Percentiles rank a stretch among this genome's conserved stretches.
Evolutionary conservation across 2,329 filamentous ascomycete genomes (phyloP).

Genomic region (Diaporthe ampelina): DNA sequence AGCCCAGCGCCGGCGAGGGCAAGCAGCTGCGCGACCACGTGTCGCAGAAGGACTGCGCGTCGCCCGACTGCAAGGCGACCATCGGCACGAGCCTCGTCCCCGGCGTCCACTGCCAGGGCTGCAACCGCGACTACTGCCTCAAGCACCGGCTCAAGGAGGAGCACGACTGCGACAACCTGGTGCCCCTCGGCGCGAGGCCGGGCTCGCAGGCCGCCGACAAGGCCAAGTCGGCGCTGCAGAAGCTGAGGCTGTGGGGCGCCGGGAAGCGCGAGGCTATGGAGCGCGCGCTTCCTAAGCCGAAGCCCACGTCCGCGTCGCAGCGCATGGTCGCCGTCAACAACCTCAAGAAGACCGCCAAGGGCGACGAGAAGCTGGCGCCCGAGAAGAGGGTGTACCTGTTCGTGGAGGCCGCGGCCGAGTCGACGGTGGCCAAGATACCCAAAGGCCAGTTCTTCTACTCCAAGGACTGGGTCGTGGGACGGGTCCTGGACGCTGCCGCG

Average conservation of each 20-base stretch:
- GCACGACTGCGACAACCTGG: constrained; percentile 85
- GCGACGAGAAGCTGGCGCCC: constrained; percentile 82
- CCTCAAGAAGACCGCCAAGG: constrained; percentile 90
- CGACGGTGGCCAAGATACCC: constrained; percentile 85
- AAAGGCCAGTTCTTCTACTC: constrained; percentile 86
- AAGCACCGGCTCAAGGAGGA: constrained; percentile 84
- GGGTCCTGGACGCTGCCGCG: constrained; percentile 84
- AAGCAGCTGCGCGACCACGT: constrained; percentile 68
- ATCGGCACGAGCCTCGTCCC: constrained; percentile 78
- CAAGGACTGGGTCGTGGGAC: constrained; percentile 89
- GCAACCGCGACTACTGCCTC: constrained; percentile 82
- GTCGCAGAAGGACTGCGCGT: constrained; percentile 77
- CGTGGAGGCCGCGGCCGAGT: constrained; percentile 91
- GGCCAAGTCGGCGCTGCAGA: constrained; percentile 80
- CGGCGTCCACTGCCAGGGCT: constrained; percentile 78
- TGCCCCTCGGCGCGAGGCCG: constrained; percentile 66
- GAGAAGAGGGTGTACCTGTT: constrained; percentile 93
- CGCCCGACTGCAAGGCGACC: constrained; percentile 75
- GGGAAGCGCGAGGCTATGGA: constrained; percentile 76
- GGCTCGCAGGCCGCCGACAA: constrained; percentile 69
- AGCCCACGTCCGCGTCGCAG: constrained; percentile 73
- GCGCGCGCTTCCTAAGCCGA: constrained; percentile 72
- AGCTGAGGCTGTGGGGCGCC: constrained; percentile 84
- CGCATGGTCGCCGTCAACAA: constrained; percentile 79
- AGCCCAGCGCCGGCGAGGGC: constrained; percentile 67